Percentiles rank a stretch among this genome's conserved stretches.
Evolutionary conservation across 805 yeast genomes (phyloP).

Genomic region (Osmozyma mogii): DNA sequence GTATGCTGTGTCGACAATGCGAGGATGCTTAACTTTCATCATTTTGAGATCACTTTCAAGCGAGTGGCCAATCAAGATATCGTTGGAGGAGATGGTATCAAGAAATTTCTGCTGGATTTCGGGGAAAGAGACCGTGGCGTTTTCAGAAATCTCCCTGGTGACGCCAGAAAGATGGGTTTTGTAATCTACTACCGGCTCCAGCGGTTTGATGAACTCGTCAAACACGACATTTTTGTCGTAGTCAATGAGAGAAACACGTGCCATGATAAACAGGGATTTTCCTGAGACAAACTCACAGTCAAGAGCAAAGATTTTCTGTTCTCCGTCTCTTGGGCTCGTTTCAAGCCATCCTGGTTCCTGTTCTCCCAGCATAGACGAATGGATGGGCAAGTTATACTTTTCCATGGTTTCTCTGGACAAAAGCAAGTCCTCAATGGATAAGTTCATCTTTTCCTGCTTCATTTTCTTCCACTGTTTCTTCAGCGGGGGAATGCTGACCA

Average conservation of each 20-base stretch:
- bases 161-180: constrained; percentile 83
- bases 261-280: constrained; percentile 57
- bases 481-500: constrained; percentile 49
- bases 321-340: constrained; percentile 28
- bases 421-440: constrained; percentile 45
- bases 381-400: constrained; percentile 54
- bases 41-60: constrained; percentile 75
- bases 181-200: constrained; percentile 67
- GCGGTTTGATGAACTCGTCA: constrained; percentile 76
- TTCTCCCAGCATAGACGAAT: constrained; percentile 16
- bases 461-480: constrained; percentile 45
- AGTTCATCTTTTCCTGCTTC: constrained; percentile 26
- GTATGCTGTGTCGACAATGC: constrained; percentile 72
- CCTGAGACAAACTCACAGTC: constrained; percentile 88
- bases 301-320: constrained; percentile 64
- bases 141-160: constrained; percentile 55
- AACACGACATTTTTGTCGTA: constrained; percentile 51
- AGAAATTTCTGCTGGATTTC: constrained; percentile 62
- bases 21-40: constrained; percentile 62
- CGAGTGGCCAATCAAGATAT: constrained; percentile 83
- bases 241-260: constrained; percentile 72
- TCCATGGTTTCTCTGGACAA: constrained; percentile 42
- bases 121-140: constrained; percentile 52
- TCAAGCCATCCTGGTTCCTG: constrained; percentile 2
- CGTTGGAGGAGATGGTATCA: constrained; percentile 42